Evolutionary conservation across 345 rosid genomes (phyloP), one percentile per base, ranked within the genome.

Genomic region (Euclidium syriacum): DNA sequence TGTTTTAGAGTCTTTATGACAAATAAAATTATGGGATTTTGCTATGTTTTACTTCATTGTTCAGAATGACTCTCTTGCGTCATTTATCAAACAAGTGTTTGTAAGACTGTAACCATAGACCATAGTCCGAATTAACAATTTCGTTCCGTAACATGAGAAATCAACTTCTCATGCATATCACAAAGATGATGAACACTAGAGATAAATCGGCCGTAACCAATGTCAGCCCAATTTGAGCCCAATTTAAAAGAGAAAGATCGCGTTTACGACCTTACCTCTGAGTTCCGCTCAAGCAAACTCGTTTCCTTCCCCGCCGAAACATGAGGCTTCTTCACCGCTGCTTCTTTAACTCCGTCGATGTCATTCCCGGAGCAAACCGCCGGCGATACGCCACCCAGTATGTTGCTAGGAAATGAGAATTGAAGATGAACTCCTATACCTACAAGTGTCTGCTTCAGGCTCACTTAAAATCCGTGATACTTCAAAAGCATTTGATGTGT

Each of bases 361-460:
- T 34, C 7, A 65, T 44, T 12, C 1, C 63, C 39, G 30, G 24
- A 44, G 1, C 25, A 0, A 70, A 20, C 58, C 60, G 52, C 55
- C 91, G 98, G 33, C 50, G 58, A 52, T 91, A 73, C 41, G 85
- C 84, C 14, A 88, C 98, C 33, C 86, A 80, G 41, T 92, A 83
- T 68, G 73, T 83, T 1, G 96, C 91, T 35, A 89, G 73, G 78
- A 84, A 81, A 52, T 92, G 98, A 97, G 89, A 59, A 3, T 57
- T 92, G 73, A 81, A 70, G 64, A 87, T 85, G 91, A 92, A 83
- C 56, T 64, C 86, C 35, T 92, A 78, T 58, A 89, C 91, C 0
- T 89, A 89, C 40, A 92, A 89, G 75, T 92, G 95, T 49, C 65
- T 89, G 50, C 79, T 89, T 66, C 96, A 86, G 58, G 88, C 98